phyloP scores from a whole-genome alignment of 352 stramenopile genomes.

The Saprolegnia diclina region DNA sequence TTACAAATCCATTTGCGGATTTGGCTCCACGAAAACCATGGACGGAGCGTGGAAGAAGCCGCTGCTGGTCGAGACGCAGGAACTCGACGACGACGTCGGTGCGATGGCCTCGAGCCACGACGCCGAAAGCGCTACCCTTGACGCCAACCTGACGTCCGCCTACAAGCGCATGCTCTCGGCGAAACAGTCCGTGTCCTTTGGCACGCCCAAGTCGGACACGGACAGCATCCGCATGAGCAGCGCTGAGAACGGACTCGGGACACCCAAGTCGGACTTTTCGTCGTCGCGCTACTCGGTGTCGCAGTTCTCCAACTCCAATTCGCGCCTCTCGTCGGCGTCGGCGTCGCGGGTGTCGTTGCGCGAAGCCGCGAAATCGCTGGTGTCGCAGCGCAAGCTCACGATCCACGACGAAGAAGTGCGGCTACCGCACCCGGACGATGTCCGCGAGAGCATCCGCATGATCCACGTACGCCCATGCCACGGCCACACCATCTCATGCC shows the following conservation, averaged over 20 bases:
- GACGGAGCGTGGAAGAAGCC: too few species aligned
- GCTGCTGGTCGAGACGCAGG: too few species aligned
- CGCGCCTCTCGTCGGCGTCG: constrained; percentile 33
- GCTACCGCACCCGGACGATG: constrained; percentile 54
- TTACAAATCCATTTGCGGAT: too few species aligned
- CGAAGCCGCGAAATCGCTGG: constrained; percentile 65
- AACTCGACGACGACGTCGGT: background rate
- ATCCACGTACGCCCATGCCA: constrained; percentile 38
- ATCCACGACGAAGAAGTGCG: constrained; percentile 55
- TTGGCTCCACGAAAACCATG: too few species aligned
- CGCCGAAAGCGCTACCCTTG: background rate
- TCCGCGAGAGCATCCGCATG: constrained; percentile 74
- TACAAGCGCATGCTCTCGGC: constrained; percentile 5
- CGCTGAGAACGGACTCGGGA: constrained; percentile 5
- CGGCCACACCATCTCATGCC: background rate
- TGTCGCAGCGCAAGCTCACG: constrained; percentile 59
- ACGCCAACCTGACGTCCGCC: background rate
- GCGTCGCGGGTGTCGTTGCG: constrained; percentile 42
- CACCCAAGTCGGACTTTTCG: constrained; percentile 13
- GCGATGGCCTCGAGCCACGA: background rate
- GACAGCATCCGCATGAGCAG: constrained; percentile 12
- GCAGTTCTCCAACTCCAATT: constrained; percentile 11
- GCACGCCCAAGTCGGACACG: constrained; percentile 17
- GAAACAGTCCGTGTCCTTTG: constrained; percentile 16
- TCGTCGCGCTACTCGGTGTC: background rate